Evolutionary conservation across 83 land plant species (phyloP).

Genomic region (Thuja plicata): DNA sequence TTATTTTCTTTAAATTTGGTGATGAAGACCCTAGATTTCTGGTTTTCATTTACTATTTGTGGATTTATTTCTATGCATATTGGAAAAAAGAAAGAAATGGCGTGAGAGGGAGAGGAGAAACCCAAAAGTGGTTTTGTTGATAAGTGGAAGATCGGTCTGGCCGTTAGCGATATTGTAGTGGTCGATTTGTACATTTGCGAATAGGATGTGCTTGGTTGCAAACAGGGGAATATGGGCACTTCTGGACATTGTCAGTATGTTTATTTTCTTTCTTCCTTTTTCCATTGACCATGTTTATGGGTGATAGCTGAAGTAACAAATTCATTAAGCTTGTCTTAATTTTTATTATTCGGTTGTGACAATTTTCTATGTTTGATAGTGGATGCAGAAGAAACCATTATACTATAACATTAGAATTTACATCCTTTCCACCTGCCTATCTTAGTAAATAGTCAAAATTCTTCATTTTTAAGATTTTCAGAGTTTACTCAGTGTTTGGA

Average conservation of each 20-base stretch:
- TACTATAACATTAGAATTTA: slow-evolving; percentile 55
- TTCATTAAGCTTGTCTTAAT: neutral
- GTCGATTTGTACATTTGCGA: too few species aligned
- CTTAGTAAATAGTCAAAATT: slow-evolving; percentile 13
- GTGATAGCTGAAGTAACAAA: neutral
- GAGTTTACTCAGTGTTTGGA: too few species aligned
- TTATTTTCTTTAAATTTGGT: too few species aligned
- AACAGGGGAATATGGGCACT: too few species aligned
- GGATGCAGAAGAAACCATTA: neutral
- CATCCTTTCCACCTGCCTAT: slow-evolving; percentile 66
- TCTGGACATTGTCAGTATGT: too few species aligned
- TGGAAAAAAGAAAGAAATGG: neutral
- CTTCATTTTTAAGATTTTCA: too few species aligned
- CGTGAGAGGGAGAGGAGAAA: neutral
- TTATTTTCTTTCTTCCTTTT: neutral
- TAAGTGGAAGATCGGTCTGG: neutral
- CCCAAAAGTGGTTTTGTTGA: neutral
- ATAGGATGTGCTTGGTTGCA: too few species aligned
- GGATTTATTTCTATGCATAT: neutral
- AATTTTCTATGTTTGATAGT: neutral
- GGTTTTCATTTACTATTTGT: neutral
- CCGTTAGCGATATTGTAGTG: neutral
- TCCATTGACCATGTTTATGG: neutral
- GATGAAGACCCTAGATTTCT: neutral
- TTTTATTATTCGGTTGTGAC: neutral